These are phyloP conservation scores for Fusarium sp. DNA, from an alignment of 2,329 filamentous ascomycete genomes.

Conservation along the genomic window DNA sequence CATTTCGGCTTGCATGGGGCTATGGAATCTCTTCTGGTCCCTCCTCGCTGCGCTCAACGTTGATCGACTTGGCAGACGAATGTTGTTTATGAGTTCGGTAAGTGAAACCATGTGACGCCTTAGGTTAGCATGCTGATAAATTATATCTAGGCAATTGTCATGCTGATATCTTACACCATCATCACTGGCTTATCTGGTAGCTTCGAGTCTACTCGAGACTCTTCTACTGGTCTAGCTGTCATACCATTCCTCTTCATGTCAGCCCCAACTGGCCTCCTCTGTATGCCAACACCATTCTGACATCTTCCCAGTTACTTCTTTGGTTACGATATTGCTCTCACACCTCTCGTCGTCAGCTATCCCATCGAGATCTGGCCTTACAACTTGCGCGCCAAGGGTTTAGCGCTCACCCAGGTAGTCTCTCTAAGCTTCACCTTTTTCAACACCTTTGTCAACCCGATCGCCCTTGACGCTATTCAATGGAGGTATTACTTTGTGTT, in stretches of 20 bases:
- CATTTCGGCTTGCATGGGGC: background rate
- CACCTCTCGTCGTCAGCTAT: background rate
- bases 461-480: background rate
- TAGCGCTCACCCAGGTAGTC: background rate
- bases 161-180: background rate
- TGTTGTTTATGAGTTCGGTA: background rate
- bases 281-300: background rate
- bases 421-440: background rate
- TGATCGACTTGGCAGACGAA: background rate
- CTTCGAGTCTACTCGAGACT: background rate
- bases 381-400: background rate
- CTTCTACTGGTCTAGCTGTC: background rate
- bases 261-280: background rate
- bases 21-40: background rate
- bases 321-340: background rate
- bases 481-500: background rate
- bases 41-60: background rate
- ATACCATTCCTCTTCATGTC: background rate
- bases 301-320: background rate
- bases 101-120: background rate
- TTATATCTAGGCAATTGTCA: background rate
- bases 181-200: background rate
- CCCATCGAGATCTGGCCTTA: background rate
- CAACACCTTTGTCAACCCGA: background rate
- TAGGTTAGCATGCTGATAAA: background rate